A percentile compares a stretch with the other conserved stretches of the same genome.
phyloP scores from a whole-genome alignment of 1,284 basidiomycete species.

The Mycena sp. region DNA sequence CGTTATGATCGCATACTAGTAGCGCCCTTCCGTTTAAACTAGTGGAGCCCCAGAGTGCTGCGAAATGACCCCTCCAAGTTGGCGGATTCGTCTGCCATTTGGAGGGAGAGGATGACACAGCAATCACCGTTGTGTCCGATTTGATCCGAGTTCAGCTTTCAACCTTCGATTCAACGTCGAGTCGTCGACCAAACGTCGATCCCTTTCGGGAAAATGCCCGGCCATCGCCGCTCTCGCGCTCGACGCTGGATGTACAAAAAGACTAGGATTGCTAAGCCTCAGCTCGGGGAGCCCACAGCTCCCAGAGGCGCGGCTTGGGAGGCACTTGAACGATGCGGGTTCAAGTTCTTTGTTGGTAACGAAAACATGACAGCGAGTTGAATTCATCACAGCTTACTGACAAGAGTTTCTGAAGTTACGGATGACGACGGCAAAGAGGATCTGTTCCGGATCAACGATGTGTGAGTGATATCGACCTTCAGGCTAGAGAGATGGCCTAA shows the following conservation, averaged over 20 bases:
- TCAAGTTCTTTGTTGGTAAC: not conserved
- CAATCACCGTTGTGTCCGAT: too few relatives aligned
- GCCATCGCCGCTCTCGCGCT: not conserved
- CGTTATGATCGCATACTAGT: too few relatives aligned
- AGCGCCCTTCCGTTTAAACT: too few relatives aligned
- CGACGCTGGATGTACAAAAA: conserved; percentile 7
- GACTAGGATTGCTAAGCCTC: not conserved
- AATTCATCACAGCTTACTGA: too few relatives aligned
- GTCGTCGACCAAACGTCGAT: not conserved
- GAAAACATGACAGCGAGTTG: not conserved
- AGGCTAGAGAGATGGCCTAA: too few relatives aligned
- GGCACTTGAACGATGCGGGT: too few relatives aligned
- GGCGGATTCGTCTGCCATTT: too few relatives aligned
- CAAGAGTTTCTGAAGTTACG: conserved; percentile 22
- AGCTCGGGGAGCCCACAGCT: not conserved
- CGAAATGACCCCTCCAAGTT: too few relatives aligned
- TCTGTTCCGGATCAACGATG: conserved; percentile 33
- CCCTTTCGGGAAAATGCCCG: too few relatives aligned
- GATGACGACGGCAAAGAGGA: conserved; percentile 38
- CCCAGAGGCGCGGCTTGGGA: not conserved
- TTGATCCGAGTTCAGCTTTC: not conserved
- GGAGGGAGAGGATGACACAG: too few relatives aligned
- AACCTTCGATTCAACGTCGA: not conserved
- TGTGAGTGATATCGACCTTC: too few relatives aligned
- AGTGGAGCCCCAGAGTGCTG: too few relatives aligned